Conservation (phyloP, 2,329 filamentous ascomycete species). For the Pestalotiopsis fici region DNA sequence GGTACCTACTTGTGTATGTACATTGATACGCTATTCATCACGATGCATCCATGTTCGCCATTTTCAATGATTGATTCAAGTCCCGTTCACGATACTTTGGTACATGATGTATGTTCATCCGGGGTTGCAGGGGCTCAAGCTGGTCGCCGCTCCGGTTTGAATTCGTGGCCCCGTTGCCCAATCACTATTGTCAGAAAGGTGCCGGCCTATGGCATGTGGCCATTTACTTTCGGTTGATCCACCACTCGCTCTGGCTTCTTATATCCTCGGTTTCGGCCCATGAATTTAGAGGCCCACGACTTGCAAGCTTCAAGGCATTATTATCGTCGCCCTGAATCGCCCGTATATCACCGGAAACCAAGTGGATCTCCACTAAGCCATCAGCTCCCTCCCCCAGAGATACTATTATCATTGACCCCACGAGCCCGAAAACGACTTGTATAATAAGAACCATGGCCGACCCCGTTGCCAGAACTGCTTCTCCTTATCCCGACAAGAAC, state of each 20-base stretch:
- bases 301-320: constrained; percentile 26
- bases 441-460: constrained; percentile 35
- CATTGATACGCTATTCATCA: not conserved
- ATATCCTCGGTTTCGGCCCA: constrained; percentile 36
- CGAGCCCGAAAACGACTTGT: constrained; percentile 18
- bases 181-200: constrained; percentile 21
- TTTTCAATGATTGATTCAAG: not conserved
- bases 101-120: constrained; percentile 18
- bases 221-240: constrained; percentile 27
- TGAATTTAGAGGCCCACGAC: constrained; percentile 25
- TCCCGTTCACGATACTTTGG: not conserved
- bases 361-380: constrained; percentile 24
- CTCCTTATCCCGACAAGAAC: constrained; percentile 44
- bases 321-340: constrained; percentile 27
- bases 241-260: constrained; percentile 26
- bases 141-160: constrained; percentile 34
- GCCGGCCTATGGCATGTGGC: constrained; percentile 32
- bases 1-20: no score
- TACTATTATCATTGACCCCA: constrained; percentile 9
- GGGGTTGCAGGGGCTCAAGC: constrained; percentile 33
- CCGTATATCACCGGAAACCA: constrained; percentile 25
- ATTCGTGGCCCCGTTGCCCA: constrained; percentile 33
- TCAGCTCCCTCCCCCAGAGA: not conserved
- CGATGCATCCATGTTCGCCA: not conserved
- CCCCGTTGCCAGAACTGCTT: constrained; percentile 42